Conservation (phyloP, 139 green algal species). For the Picocystis salinarum region DNA sequence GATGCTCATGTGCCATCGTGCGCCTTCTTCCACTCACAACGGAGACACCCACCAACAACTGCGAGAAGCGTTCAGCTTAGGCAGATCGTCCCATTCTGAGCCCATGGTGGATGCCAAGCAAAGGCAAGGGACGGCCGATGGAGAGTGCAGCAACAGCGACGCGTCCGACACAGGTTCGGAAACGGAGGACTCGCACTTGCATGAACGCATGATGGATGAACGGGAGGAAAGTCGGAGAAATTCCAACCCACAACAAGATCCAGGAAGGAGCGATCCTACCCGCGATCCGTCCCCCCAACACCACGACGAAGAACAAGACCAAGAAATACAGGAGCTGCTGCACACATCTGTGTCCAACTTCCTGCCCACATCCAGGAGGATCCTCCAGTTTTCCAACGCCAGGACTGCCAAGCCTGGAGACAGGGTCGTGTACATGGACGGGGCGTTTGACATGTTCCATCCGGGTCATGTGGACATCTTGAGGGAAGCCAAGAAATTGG, state of each 20-base stretch:
- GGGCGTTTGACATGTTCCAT: conserved; percentile 97
- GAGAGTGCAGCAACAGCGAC: too few relatives aligned
- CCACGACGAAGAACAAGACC: neutral
- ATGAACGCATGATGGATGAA: neutral
- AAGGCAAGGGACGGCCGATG: too few relatives aligned
- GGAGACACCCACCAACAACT: too few relatives aligned
- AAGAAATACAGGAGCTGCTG: neutral
- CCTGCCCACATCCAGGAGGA: conserved; percentile 74
- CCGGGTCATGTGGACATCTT: conserved; percentile 83
- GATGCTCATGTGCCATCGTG: conserved; percentile 78
- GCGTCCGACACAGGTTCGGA: too few relatives aligned
- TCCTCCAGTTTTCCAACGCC: conserved; percentile 78
- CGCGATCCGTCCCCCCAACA: neutral
- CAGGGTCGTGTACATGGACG: conserved; percentile 92
- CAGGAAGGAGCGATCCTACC: conserved; percentile 2
- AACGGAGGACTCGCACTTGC: neutral
- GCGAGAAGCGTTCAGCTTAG: too few relatives aligned
- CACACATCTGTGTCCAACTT: conserved; percentile 41
- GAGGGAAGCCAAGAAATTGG: conserved; percentile 48
- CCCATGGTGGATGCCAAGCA: too few relatives aligned
- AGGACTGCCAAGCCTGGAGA: conserved; percentile 14
- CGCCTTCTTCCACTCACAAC: too few relatives aligned
- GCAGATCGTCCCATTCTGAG: too few relatives aligned
- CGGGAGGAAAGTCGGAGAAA: neutral
- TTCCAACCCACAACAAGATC: neutral